Base-by-base conservation (phyloP, 1,139 yeast genomes). In the Scheffersomyces segobiensis region DNA sequence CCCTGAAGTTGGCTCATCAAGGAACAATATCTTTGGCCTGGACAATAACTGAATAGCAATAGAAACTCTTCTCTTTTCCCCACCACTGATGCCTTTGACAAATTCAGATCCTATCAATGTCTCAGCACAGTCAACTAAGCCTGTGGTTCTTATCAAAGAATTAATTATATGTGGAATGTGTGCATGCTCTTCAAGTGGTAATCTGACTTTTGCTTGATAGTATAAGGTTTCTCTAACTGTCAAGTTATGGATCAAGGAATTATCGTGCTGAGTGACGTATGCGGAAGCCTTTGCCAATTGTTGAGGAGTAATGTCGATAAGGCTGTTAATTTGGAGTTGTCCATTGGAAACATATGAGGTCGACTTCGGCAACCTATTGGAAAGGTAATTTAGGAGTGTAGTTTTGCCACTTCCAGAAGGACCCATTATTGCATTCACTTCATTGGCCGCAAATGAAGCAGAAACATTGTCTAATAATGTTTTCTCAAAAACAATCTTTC, bases 341-440 rank as follows among this genome's bases (percentile, higher is more conserved):
- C 73, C 73, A 4, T 53, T 61, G 14, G 64, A 55, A 12, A 55
- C 56, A 49, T 57, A 63, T 10, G 63, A 55, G 0, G 65, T 57
- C 3, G 60, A 56, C 18, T 63, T 52, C 17, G 65, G 53, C 17
- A 68, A 61, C 17, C 73, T 56, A 21, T 61, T 52, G 2, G 73
- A 67, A 50, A 70, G 56, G 51, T 60, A 63, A 52, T 69, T 70
- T 50, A 70, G 62, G 46, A 70, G 59, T 0, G 74, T 69, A 0
- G 74, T 69, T 51, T 70, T 70, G 1, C 74, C 74, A 53, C 71
- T 66, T 14, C 74, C 74, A 2, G 71, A 68, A 5, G 74, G 74
- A 1, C 74, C 74, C 74, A 70, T 70, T 32, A 70, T 70, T 14
- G 63, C 74, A 54, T 69, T 70, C 48, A 70, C 67, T 3, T 65